Conservation (phyloP, 2,329 filamentous ascomycete species). For the Phialophora verrucosa region DNA sequence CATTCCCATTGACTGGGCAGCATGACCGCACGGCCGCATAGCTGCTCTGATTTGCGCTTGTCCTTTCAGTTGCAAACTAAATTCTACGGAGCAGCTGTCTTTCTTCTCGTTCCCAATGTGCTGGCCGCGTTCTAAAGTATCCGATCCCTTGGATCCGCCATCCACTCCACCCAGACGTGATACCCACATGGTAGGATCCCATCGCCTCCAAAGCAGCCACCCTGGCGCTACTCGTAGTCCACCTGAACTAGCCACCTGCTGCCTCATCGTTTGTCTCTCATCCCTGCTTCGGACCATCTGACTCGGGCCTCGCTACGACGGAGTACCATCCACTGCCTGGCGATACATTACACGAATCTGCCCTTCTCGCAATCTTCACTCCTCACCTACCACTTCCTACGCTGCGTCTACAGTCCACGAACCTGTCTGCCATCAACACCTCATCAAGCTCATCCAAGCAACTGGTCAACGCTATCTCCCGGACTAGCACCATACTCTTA, state of each 20-base stretch:
- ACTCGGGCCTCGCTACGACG: conserved; percentile 15
- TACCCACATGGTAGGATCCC: background rate
- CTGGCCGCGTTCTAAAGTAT: background rate
- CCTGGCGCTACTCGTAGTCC: conserved; percentile 15
- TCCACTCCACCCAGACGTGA: background rate
- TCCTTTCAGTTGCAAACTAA: background rate
- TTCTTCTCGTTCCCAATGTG: background rate
- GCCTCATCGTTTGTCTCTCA: conserved; percentile 15
- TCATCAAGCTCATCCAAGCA: background rate
- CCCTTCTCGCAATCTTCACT: conserved; percentile 11
- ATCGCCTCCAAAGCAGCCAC: conserved; percentile 7
- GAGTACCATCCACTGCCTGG: conserved; percentile 4
- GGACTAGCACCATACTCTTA: conserved; percentile 8
- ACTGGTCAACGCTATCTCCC: background rate
- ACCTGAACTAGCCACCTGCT: conserved; percentile 8
- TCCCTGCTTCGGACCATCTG: conserved; percentile 16
- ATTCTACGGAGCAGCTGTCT: background rate
- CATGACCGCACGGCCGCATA: background rate
- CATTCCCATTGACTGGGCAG: background rate
- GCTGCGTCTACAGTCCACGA: background rate
- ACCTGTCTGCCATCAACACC: background rate
- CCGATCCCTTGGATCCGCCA: conserved; percentile 7
- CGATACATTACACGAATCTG: conserved; percentile 20
- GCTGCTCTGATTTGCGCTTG: background rate
- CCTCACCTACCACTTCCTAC: background rate